phyloP scores from a whole-genome alignment of 1,139 yeast genomes.

The Geotrichum fermentans region DNA sequence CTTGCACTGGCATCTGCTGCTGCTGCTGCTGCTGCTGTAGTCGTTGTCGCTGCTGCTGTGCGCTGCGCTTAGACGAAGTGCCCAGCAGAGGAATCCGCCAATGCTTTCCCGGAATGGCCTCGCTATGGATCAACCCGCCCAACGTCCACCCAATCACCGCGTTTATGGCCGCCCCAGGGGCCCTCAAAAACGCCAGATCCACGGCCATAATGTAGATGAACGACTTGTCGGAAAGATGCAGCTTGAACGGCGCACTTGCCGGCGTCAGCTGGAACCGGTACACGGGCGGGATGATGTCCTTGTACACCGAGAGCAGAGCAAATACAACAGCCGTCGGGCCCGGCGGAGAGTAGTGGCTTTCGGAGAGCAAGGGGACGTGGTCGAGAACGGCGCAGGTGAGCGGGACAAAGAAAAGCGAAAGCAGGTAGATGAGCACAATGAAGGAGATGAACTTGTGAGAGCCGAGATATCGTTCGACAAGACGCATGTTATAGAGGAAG shows the following conservation, averaged over 20 bases:
- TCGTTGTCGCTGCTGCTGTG: too few species aligned
- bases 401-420: constrained; percentile 9
- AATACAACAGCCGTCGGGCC: constrained; percentile 65
- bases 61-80: too few species aligned
- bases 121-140: constrained; percentile 53
- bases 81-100: constrained; percentile 47
- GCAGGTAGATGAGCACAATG: constrained; percentile 25
- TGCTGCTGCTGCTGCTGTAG: too few species aligned
- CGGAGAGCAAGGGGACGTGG: background rate
- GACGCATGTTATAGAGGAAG: constrained; percentile 55
- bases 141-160: constrained; percentile 54
- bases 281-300: constrained; percentile 53
- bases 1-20: background rate
- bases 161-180: constrained; percentile 44
- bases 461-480: constrained; percentile 62
- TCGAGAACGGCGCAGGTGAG: constrained; percentile 1
- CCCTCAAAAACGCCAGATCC: constrained; percentile 49
- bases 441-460: constrained; percentile 50
- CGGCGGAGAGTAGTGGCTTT: constrained; percentile 37
- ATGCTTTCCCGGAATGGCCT: constrained; percentile 56
- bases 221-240: constrained; percentile 48
- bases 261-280: constrained; percentile 52
- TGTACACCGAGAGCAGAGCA: constrained; percentile 55
- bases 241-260: constrained; percentile 27
- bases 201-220: constrained; percentile 51